Evolutionary conservation across 306 rosid species (phyloP), one percentile per base, ranked within the genome.

Genomic region (Lotus japonicus): DNA sequence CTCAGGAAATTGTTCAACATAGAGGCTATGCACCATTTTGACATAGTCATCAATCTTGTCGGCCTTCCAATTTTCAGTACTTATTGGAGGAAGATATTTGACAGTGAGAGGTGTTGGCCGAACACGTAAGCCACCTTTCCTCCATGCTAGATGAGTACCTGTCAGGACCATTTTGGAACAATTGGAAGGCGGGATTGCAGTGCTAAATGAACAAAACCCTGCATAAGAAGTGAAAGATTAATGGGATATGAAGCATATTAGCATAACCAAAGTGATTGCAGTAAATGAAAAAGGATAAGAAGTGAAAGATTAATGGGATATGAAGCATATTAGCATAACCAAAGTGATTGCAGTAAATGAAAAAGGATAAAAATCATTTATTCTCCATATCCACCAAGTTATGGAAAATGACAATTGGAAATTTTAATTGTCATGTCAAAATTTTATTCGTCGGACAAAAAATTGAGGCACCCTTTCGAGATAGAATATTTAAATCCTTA

Each of bases 121-220:
- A 7, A 88, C 77, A 49, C 44, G 90, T 54, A 81, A 75, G 75
- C 90, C 66, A 33, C 82, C 94, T 70, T 88, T 88, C 68, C 84
- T 81, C 88, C 94, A 81, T 6, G 90, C 90, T 15, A 17, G 73
- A 65, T 87, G 88, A 11, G 90, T 83, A 3, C 94, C 94, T 0
- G 80, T 79, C 38, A 85, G 35, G 65, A 87, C 77, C 18, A 87
- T n/a, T n/a, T 77, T 2, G 94, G 90, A 54, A 85, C 73, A 7
- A 87, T 85, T 3, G 90, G 90, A 62, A 87, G 86, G 39, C 80
- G 71, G 1, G 94, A 58, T 74, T 87, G 90, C 57, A 85, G 50
- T 11, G 94, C 94, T 68, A 85, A 61, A 72, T 87, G 94, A 69
- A 85, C 75, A 72, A 85, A 87, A 33, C 86, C 94, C 94, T 87